Percentiles rank a stretch among this genome's conserved stretches.
phyloP scores from a whole-genome alignment of 2,329 filamentous ascomycete genomes.

The Diaporthe longicolla region DNA sequence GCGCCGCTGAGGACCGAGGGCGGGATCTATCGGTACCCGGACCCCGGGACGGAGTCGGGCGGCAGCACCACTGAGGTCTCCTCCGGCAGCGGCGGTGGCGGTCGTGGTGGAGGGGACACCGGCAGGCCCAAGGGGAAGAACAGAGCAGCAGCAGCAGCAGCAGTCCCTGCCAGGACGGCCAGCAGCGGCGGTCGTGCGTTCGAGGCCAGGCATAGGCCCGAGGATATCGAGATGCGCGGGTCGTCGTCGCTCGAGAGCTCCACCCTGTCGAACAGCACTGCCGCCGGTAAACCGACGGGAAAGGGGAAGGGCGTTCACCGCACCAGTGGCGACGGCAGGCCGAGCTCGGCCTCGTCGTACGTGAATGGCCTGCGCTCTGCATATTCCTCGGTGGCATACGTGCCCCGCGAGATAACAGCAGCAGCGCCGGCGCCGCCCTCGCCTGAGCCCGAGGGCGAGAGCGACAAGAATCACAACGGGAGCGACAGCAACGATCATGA shows the following conservation, averaged over 20 bases:
- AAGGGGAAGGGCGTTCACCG: not conserved
- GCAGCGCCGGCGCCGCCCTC: too few relatives aligned
- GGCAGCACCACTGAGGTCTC: slow-evolving; percentile 62
- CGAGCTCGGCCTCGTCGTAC: slow-evolving; percentile 13
- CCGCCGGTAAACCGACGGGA: slow-evolving; percentile 55
- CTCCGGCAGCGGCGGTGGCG: slow-evolving; percentile 32
- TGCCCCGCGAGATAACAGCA: slow-evolving; percentile 67
- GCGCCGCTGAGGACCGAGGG: slow-evolving; percentile 76
- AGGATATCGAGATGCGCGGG: slow-evolving; percentile 8
- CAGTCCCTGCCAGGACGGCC: not conserved
- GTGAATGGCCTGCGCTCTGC: slow-evolving; percentile 28
- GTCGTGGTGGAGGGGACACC: not conserved
- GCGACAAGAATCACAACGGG: not conserved
- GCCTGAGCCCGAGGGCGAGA: not conserved
- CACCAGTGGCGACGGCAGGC: not conserved
- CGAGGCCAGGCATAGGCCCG: slow-evolving; percentile 60
- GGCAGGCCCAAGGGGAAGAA: not conserved
- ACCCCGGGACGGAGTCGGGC: slow-evolving; percentile 68
- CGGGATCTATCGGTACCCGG: slow-evolving; percentile 78
- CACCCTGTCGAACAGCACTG: slow-evolving; percentile 68
- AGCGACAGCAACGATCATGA: not conserved
- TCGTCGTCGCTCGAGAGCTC: slow-evolving; percentile 74
- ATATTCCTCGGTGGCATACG: slow-evolving; percentile 65
- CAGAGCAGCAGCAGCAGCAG: too few relatives aligned
- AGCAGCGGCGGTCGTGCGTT: slow-evolving; percentile 47